These are phyloP conservation scores for Sinapis alba DNA, from an alignment of 441 rosid genomes.

Conservation along the genomic window DNA sequence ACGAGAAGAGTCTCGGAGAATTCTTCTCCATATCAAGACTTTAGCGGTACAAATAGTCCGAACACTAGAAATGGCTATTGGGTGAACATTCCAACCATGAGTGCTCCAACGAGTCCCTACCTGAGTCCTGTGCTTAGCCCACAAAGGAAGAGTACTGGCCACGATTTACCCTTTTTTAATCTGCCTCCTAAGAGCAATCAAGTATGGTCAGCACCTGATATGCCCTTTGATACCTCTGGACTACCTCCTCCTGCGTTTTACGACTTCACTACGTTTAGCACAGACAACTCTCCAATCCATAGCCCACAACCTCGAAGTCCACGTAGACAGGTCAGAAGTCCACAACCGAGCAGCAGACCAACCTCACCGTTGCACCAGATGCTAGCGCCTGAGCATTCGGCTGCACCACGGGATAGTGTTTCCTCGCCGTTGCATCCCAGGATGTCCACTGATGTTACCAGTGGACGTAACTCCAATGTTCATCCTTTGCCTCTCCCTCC, in stretches of 20 bases:
- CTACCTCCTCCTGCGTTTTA: conserved; percentile 66
- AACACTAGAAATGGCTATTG: conserved; percentile 43
- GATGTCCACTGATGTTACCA: conserved; percentile 47
- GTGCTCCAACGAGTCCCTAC: conserved; percentile 70
- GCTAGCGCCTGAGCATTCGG: conserved; percentile 46
- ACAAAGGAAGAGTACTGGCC: conserved; percentile 43
- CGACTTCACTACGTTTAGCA: conserved; percentile 54
- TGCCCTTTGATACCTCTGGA: conserved; percentile 58
- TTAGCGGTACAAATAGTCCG: conserved; percentile 35
- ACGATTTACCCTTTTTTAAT: conserved; percentile 47
- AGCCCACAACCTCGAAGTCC: conserved; percentile 75
- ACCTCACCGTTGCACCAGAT: conserved; percentile 54
- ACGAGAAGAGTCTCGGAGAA: conserved; percentile 48
- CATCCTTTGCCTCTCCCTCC: conserved; percentile 98
- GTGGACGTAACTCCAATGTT: conserved; percentile 47
- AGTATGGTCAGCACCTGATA: conserved; percentile 90
- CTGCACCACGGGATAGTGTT: conserved; percentile 47
- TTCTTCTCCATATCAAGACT: conserved; percentile 39
- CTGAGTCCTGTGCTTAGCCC: conserved; percentile 69
- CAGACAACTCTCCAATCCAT: conserved; percentile 71
- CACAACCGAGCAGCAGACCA: conserved; percentile 47
- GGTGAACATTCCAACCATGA: conserved; percentile 57
- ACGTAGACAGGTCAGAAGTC: conserved; percentile 46
- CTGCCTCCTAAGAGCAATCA: conserved; percentile 55
- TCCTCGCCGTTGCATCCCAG: conserved; percentile 57